Base-by-base conservation (phyloP, 805 yeast species). In the Wickerhamiella bombiphila region DNA sequence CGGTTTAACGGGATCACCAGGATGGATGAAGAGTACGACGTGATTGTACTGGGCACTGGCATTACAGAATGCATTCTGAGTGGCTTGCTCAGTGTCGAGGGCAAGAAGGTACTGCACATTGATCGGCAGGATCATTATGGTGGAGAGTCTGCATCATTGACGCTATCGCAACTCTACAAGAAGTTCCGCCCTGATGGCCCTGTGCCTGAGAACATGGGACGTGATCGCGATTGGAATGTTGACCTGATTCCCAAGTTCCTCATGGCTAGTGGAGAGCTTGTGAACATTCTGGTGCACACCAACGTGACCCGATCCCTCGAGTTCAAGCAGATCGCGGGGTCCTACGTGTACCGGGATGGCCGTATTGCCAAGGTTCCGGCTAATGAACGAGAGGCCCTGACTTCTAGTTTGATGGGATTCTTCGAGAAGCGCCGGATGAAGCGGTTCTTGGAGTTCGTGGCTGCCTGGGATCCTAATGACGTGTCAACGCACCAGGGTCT, bases 11-110 rank as follows among this genome's bases (percentile, higher is more conserved):
- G 11, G 11, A 24, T 13, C 9, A 24, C 32, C 44, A 51, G 42
- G 33, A 83, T 91, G 94, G 97, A 91, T 62, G 95, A 86, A 61
- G 74, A 81, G 47, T 91, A 86, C 73, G 98, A 91, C 65, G 95
- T 88, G 43, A 88, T 91, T 50, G 96, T 88, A 20, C 69, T 88
- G 42, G 98, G 97, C 29, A 64, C 73, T 42, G 98, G 98, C n/a
- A 70, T 91, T 46, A 88, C 96, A 33, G 98, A 91, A 60, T 91
- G 98, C 65, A 79, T 91, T 42, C 70, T 91, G 32, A 83, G 95
- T 1, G 98, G 98, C 3, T 62, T 91, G 37, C 68, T 91, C 33
- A 83, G 96, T 7, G 94, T 88, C n/a, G 97, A 91, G 54, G 97
- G 97, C 45, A 88, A 91, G 66, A 91, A 91, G 56, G 97, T 91